Base-by-base conservation (phyloP, 2,329 filamentous ascomycete genomes). In the Hypoxylon sp. region DNA sequence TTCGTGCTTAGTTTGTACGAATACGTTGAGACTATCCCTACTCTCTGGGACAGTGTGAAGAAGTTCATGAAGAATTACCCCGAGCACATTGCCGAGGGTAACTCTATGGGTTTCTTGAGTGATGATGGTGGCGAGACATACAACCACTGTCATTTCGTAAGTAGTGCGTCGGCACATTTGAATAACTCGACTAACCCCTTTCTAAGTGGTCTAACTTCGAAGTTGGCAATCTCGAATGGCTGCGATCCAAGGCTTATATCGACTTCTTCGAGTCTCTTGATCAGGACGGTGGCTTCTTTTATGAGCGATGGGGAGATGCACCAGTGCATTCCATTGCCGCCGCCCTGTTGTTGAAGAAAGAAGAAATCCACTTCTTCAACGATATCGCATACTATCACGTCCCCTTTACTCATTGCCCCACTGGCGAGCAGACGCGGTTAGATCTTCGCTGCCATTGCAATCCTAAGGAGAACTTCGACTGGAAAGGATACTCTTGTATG, bases 311-410 rank as follows among this genome's bases (percentile, higher is more conserved):
- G 95, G 95, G 95, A 67, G 95, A 99, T 82, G 96, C 96, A 5
- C 96, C 96, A 0, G 94, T 99, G 5, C 96, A 99, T 84, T 98
- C 95, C n/a, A 98, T 99, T 74, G 96, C 93, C 13, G 96, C 96
- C 2, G 88, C 88, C 68, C 84, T 99, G 44, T 88, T 98, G 81
- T 86, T 99, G 72, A 91, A 92, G 81, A 98, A 97, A 85, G 92
- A 96, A 55, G 91, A 99, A 80, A 90, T 99, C 70, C 96, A 99
- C 81, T 99, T 99, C 85, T 99, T 98, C 86, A 93, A 99, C 81
- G 95, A 99, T 78, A 99, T 99, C 76, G 95, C 93, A 66, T 99
- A 99, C 83, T 98, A 94, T 82, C 96, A 99, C 79, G 92, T 98
- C 25, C 96, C 96, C 22, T 99, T 99, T 80, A 98, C 95, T 3